Evolutionary conservation across 2,329 filamentous ascomycete genomes (phyloP).

Genomic region (Fusarium chuoi): DNA sequence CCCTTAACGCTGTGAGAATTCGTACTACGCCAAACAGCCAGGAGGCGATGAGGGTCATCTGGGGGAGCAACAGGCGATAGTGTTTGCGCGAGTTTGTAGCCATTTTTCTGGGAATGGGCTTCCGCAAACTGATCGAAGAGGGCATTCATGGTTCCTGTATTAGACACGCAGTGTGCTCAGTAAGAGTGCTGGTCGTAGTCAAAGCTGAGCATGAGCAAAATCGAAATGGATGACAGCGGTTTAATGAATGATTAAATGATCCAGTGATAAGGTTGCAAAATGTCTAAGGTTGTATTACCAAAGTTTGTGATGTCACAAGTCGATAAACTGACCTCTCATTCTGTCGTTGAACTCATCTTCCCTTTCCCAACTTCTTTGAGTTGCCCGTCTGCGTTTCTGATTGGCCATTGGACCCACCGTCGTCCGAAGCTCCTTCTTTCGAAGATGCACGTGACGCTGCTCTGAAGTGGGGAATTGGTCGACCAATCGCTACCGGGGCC

Average conservation of each 20-base stretch:
- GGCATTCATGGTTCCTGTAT: slow-evolving; percentile 69
- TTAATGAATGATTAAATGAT: background rate
- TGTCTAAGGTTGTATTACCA: background rate
- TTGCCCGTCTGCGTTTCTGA: slow-evolving; percentile 28
- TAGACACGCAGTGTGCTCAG: slow-evolving; percentile 2
- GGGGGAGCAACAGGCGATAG: slow-evolving; percentile 76
- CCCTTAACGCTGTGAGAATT: slow-evolving; percentile 72
- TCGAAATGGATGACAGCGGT: background rate
- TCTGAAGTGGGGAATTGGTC: slow-evolving; percentile 16
- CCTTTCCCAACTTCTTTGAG: slow-evolving; percentile 27
- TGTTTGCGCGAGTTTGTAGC: slow-evolving; percentile 78
- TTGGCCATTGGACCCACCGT: slow-evolving; percentile 31
- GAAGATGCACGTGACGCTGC: slow-evolving; percentile 38
- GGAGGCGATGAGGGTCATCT: slow-evolving; percentile 72
- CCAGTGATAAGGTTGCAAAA: background rate
- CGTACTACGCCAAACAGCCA: slow-evolving; percentile 76
- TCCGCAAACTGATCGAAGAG: slow-evolving; percentile 78
- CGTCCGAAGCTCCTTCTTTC: background rate
- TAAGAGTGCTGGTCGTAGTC: background rate
- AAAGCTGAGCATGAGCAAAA: background rate
- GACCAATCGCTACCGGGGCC: slow-evolving; percentile 50
- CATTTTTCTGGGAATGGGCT: slow-evolving; percentile 72
- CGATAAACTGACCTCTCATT: slow-evolving; percentile 10
- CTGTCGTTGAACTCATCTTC: slow-evolving; percentile 29
- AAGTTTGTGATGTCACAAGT: slow-evolving; percentile 16